Conservation (phyloP, 148 eudicot species). For the Rhododendron vialii region DNA sequence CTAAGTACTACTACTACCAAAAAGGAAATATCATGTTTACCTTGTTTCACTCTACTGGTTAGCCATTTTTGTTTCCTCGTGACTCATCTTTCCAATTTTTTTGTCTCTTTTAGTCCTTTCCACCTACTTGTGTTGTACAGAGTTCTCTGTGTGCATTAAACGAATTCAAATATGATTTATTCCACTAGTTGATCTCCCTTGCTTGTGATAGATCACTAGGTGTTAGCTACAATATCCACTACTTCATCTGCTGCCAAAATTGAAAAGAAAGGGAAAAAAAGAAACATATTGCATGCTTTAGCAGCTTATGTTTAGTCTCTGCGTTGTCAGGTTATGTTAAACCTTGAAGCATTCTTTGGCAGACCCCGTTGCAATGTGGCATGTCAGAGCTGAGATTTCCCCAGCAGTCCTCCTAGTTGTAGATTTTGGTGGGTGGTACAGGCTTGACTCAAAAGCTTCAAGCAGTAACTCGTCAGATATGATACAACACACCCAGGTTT, state of each 20-base stretch:
- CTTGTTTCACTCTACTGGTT: not conserved
- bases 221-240: not conserved
- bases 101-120: not conserved
- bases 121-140: too few relatives aligned
- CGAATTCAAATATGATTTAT: not conserved
- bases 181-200: not conserved
- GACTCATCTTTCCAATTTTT: not conserved
- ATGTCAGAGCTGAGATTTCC: slow-evolving; percentile 79
- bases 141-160: not conserved
- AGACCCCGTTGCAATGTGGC: slow-evolving; percentile 99
- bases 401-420: slow-evolving; percentile 92
- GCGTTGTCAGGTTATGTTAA: slow-evolving; percentile 90
- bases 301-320: slow-evolving; percentile 71
- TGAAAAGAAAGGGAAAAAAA: not conserved
- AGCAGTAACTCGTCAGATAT: slow-evolving; percentile 51
- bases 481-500: slow-evolving; percentile 90
- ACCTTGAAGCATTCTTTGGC: slow-evolving; percentile 99
- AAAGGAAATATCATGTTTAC: not conserved
- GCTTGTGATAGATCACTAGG: not conserved
- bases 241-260: not conserved
- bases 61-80: not conserved
- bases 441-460: slow-evolving; percentile 71
- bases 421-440: slow-evolving; percentile 96
- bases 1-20: too few relatives aligned
- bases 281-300: slow-evolving; percentile 21